Evolutionary conservation across 2,329 filamentous ascomycete species (phyloP).

Genomic region (Botrytis aclada): DNA sequence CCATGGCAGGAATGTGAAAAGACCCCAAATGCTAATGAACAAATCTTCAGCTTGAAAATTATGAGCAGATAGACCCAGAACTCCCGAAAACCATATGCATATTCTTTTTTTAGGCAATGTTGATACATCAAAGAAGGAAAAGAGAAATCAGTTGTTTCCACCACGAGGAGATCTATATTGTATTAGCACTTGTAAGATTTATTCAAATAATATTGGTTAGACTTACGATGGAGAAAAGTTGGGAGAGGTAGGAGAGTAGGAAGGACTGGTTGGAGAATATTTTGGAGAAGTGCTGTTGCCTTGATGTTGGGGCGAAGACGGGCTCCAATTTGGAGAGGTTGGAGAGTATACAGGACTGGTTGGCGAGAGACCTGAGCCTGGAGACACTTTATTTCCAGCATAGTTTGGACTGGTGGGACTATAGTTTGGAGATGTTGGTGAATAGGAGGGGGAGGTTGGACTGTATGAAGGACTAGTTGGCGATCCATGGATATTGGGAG

Average conservation of each 20-base stretch:
- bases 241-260: constrained; percentile 34
- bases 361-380: constrained; percentile 34
- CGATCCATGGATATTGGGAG: constrained; percentile 33
- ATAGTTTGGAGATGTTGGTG: constrained; percentile 36
- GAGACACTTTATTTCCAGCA: constrained; percentile 30
- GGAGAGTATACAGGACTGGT: constrained; percentile 38
- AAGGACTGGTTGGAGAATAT: constrained; percentile 33
- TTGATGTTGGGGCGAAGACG: constrained; percentile 34
- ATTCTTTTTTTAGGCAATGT: constrained; percentile 29
- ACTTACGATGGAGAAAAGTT: constrained; percentile 35
- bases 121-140: constrained; percentile 32
- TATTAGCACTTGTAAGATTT: constrained; percentile 17
- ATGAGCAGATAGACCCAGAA: constrained; percentile 18
- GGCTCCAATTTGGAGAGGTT: constrained; percentile 36
- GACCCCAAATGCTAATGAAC: constrained; percentile 22
- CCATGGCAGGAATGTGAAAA: constrained; percentile 8
- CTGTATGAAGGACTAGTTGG: constrained; percentile 36
- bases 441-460: constrained; percentile 36
- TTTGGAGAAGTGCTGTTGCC: constrained; percentile 41
- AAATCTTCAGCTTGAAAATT: constrained; percentile 18
- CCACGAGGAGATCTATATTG: constrained; percentile 30
- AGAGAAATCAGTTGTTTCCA: constrained; percentile 21
- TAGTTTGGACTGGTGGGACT: constrained; percentile 36
- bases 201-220: neutral
- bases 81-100: constrained; percentile 20